Evolutionary conservation across 371 early-diverging fungal species (phyloP).

Genomic region (Coemansia linderi): DNA sequence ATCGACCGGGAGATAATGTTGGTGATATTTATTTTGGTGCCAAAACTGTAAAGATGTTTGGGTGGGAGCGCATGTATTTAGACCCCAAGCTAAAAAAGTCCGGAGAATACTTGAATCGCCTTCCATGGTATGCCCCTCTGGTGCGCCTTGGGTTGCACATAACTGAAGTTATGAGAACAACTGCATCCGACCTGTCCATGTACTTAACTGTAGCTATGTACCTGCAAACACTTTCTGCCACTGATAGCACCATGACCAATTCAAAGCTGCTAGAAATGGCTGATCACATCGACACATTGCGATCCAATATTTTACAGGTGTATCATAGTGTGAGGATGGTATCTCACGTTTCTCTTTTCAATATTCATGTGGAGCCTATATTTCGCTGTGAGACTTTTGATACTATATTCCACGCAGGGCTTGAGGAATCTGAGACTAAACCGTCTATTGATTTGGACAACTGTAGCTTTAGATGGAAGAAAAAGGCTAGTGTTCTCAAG

Average conservation of each 20-base stretch:
- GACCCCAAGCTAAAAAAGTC: constrained; percentile 32
- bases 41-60: constrained; percentile 74
- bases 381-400: background rate
- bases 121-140: constrained; percentile 45
- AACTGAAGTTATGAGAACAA: constrained; percentile 33
- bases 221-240: background rate
- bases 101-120: constrained; percentile 27
- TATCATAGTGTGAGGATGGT: too few species aligned
- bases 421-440: background rate
- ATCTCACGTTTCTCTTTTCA: too few species aligned
- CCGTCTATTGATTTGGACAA: constrained; percentile 2
- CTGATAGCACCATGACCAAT: too few species aligned
- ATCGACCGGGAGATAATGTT: background rate
- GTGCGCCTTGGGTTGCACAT: constrained; percentile 18
- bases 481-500: background rate
- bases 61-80: constrained; percentile 69
- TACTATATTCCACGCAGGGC: background rate
- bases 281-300: too few species aligned
- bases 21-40: constrained; percentile 62
- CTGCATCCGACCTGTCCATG: constrained; percentile 38
- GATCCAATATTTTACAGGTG: too few species aligned
- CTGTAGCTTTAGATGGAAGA: constrained; percentile 19
- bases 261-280: too few species aligned
- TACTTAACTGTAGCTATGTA: constrained; percentile 18
- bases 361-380: too few species aligned